phyloP scores from a whole-genome alignment of 345 rosid species.

The Jatropha curcas region DNA sequence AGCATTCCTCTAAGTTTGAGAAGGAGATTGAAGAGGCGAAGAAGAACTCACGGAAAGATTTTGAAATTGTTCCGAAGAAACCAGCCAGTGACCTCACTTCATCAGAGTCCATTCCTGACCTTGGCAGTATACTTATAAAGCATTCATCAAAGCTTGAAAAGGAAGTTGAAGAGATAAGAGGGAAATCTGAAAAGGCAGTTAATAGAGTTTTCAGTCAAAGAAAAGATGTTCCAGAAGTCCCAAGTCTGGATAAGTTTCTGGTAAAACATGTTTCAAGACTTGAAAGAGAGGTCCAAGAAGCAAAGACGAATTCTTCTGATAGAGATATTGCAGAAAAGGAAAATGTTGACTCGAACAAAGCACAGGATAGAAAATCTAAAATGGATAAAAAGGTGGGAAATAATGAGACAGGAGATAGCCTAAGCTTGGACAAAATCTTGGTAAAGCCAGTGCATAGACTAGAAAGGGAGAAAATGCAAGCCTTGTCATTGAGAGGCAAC shows the following conservation, averaged over 20 bases:
- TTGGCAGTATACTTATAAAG: slow-evolving; percentile 47
- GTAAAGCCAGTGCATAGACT: slow-evolving; percentile 53
- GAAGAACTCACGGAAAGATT: slow-evolving; percentile 36
- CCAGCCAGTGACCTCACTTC: slow-evolving; percentile 24
- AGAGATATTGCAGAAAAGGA: slow-evolving; percentile 48
- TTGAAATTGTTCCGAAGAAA: slow-evolving; percentile 20
- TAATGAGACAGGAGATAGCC: slow-evolving; percentile 39
- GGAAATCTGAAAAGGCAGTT: slow-evolving; percentile 27
- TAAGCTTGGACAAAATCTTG: slow-evolving; percentile 61
- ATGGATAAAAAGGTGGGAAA: slow-evolving; percentile 13
- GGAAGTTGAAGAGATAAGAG: slow-evolving; percentile 43
- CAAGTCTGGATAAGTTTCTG: slow-evolving; percentile 73
- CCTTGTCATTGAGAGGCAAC: slow-evolving; percentile 32
- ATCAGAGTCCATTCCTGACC: slow-evolving; percentile 42
- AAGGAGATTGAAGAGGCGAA: slow-evolving; percentile 64
- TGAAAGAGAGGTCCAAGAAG: slow-evolving; percentile 84
- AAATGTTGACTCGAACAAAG: slow-evolving; percentile 46
- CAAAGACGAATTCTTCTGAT: slow-evolving; percentile 30
- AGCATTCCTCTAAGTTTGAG: slow-evolving; percentile 57
- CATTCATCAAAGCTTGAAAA: slow-evolving; percentile 48
- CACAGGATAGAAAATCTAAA: slow-evolving; percentile 6
- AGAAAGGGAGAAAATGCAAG: slow-evolving; percentile 56
- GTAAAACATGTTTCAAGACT: slow-evolving; percentile 72
- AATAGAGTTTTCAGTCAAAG: slow-evolving; percentile 16
- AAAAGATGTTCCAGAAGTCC: slow-evolving; percentile 39